phyloP scores from a whole-genome alignment of 2,329 filamentous ascomycete genomes.

The Penicillium concentricum region DNA sequence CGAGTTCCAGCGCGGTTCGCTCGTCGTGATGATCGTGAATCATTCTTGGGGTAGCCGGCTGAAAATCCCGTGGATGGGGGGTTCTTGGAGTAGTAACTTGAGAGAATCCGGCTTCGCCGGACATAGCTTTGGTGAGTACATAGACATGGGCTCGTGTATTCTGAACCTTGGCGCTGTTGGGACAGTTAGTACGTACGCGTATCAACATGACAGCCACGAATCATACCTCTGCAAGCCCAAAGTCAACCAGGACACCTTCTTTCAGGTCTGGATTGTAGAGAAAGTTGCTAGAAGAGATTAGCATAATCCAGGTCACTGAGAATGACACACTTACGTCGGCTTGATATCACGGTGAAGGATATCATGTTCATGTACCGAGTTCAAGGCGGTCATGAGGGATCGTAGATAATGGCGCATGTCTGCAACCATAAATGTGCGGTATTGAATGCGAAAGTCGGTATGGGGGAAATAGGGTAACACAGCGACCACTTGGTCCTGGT shows the following conservation, averaged over 20 bases:
- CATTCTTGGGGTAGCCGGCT: conserved; percentile 80
- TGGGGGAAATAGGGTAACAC: conserved; percentile 95
- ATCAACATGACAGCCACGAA: not conserved
- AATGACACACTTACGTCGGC: conserved; percentile 61
- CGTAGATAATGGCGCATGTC: conserved; percentile 90
- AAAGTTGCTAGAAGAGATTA: conserved; percentile 62
- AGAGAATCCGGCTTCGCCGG: conserved; percentile 59
- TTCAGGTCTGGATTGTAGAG: conserved; percentile 76
- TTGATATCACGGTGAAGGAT: conserved; percentile 97
- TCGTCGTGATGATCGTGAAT: conserved; percentile 80
- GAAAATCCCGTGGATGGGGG: conserved; percentile 47
- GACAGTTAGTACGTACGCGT: conserved; percentile 7
- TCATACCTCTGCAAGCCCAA: conserved; percentile 80
- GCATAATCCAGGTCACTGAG: not conserved
- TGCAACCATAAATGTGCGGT: conserved; percentile 78
- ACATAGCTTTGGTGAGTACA: conserved; percentile 67
- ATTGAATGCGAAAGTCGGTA: conserved; percentile 87
- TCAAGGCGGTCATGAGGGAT: conserved; percentile 80
- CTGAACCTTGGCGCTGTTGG: conserved; percentile 56
- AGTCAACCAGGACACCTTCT: conserved; percentile 93
- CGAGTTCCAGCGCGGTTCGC: conserved; percentile 93
- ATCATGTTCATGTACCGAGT: conserved; percentile 74
- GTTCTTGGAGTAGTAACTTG: conserved; percentile 59
- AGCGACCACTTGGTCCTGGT: conserved; percentile 91
- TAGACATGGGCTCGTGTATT: conserved; percentile 59